Conservation (phyloP, 2,329 filamentous ascomycete genomes). For the Pseudophaeomoniella oleicola region DNA sequence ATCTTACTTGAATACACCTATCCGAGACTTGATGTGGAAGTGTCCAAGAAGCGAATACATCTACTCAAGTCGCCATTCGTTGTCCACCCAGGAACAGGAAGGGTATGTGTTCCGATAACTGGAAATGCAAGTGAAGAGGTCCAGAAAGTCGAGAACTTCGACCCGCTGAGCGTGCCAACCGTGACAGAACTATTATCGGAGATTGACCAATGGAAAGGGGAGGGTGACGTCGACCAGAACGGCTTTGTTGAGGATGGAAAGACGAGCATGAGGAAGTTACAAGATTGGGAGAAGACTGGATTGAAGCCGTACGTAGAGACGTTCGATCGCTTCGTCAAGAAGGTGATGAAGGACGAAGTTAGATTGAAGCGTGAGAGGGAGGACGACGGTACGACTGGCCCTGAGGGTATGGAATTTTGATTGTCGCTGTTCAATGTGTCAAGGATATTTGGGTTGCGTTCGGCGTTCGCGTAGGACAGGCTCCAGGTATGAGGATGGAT, state of each 20-base stretch:
- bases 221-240: constrained; percentile 25
- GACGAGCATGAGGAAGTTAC: constrained; percentile 30
- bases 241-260: constrained; percentile 18
- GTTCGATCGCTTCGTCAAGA: constrained; percentile 68
- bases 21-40: constrained; percentile 88
- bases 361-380: constrained; percentile 35
- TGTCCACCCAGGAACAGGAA: constrained; percentile 82
- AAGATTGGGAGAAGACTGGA: constrained; percentile 96
- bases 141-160: constrained; percentile 59
- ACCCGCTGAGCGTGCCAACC: constrained; percentile 78
- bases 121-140: constrained; percentile 20
- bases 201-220: constrained; percentile 63
- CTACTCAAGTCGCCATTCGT: constrained; percentile 95
- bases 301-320: constrained; percentile 84
- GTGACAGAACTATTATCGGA: constrained; percentile 68
- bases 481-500: too few species aligned
- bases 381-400: constrained; percentile 27
- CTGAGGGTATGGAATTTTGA: constrained; percentile 53
- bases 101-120: constrained; percentile 93
- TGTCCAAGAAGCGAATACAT: constrained; percentile 96
- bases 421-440: too few species aligned
- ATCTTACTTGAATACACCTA: constrained; percentile 97
- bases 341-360: constrained; percentile 61
- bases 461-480: too few species aligned
- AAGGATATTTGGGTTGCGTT: too few species aligned